Evolutionary conservation across 345 rosid genomes (phyloP).

Genomic region (Hirschfeldia incana): DNA sequence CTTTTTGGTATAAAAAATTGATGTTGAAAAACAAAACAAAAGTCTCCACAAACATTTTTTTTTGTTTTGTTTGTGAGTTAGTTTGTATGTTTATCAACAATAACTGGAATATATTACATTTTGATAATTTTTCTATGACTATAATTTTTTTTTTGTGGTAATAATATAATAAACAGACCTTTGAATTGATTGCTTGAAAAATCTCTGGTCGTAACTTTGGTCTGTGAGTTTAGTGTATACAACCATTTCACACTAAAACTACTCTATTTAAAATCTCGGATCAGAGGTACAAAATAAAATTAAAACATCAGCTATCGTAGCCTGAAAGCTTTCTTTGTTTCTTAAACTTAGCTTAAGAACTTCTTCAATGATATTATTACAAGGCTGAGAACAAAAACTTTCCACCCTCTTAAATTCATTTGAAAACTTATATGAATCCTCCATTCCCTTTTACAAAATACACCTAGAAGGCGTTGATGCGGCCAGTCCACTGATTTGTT

Average conservation of each 20-base stretch:
- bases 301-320: not conserved
- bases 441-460: not conserved
- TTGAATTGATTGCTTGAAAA: not conserved
- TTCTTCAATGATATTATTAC: not conserved
- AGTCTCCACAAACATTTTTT: slow-evolving; percentile 20
- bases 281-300: not conserved
- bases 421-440: not conserved
- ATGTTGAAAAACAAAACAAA: slow-evolving; percentile 4
- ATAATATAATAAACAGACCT: not conserved
- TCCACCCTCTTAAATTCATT: not conserved
- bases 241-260: not conserved
- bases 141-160: not conserved
- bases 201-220: not conserved
- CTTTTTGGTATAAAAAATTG: not conserved
- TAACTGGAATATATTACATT: slow-evolving; percentile 8
- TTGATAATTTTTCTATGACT: not conserved
- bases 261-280: not conserved
- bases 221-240: not conserved
- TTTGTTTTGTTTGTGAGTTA: slow-evolving; percentile 28
- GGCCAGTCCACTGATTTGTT: too few relatives aligned
- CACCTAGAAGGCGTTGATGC: not conserved
- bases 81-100: slow-evolving; percentile 19
- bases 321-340: not conserved
- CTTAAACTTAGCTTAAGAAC: not conserved
- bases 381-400: not conserved